These are phyloP conservation scores for Termitomyces bulborhizus DNA, from an alignment of 768 basidiomycete genomes.

Conservation along the genomic window DNA sequence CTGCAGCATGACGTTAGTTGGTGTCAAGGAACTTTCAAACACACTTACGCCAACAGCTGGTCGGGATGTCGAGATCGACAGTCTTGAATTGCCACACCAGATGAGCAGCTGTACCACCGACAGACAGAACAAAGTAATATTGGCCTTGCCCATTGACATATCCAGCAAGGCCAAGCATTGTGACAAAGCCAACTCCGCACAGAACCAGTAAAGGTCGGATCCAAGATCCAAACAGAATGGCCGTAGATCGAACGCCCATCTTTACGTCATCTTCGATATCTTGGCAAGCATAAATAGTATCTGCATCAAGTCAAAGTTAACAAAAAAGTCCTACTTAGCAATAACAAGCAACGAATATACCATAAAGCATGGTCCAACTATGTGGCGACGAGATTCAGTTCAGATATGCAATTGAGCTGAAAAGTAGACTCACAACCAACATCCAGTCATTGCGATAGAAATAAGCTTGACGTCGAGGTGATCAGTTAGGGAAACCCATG, in stretches of 20 bases:
- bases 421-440: slow-evolving; percentile 35
- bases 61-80: slow-evolving; percentile 34
- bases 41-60: slow-evolving; percentile 42
- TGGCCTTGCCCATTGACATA: slow-evolving; percentile 45
- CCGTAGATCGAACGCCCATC: slow-evolving; percentile 72
- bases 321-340: background rate
- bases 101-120: slow-evolving; percentile 38
- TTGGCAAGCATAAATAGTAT: slow-evolving; percentile 62
- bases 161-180: slow-evolving; percentile 46
- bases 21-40: background rate
- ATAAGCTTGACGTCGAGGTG: slow-evolving; percentile 26
- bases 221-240: slow-evolving; percentile 60
- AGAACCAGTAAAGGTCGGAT: slow-evolving; percentile 49
- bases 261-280: slow-evolving; percentile 70
- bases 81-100: slow-evolving; percentile 42
- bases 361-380: slow-evolving; percentile 47
- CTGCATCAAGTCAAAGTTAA: slow-evolving; percentile 2
- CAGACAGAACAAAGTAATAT: slow-evolving; percentile 38
- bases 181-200: slow-evolving; percentile 48
- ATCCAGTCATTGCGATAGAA: slow-evolving; percentile 28
- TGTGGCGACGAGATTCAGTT: background rate
- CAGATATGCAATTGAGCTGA: background rate
- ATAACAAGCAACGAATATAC: slow-evolving; percentile 15
- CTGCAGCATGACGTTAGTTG: slow-evolving; percentile 16
- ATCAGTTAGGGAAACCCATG: slow-evolving; percentile 37